A percentile compares a stretch with the other conserved stretches of the same genome.
Conservation (phyloP, 176 grass and related monocot genomes). For the Eragrostis nindensis region DNA sequence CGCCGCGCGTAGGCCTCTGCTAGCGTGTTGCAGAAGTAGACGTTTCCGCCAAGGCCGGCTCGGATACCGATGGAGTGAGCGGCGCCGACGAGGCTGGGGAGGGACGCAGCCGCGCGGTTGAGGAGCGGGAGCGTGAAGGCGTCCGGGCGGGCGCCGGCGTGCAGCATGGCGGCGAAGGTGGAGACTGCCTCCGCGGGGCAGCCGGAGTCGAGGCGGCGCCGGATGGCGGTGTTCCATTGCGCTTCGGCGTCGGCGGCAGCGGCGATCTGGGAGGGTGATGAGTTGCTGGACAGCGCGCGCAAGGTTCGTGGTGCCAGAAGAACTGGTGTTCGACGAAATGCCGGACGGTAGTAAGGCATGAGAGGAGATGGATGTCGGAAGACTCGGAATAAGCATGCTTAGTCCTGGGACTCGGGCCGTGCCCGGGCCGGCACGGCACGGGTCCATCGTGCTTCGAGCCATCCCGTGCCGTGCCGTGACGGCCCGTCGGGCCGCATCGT, state of each 20-base stretch:
- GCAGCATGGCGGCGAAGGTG: slow-evolving; percentile 42
- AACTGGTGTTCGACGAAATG: neutral
- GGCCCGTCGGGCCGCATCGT: too few species aligned
- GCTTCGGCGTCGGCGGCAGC: neutral
- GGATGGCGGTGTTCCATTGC: slow-evolving; percentile 36
- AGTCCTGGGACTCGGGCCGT: too few species aligned
- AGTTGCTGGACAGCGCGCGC: neutral
- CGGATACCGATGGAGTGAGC: slow-evolving; percentile 18
- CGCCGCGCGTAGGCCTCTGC: slow-evolving; percentile 35
- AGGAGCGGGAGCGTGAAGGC: slow-evolving; percentile 53
- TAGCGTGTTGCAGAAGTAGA: slow-evolving; percentile 50
- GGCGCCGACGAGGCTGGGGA: neutral
- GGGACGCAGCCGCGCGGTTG: slow-evolving; percentile 41
- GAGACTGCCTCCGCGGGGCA: slow-evolving; percentile 27
- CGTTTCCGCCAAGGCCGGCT: neutral
- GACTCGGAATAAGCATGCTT: too few species aligned
- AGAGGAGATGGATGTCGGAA: neutral
- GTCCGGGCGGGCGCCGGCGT: slow-evolving; percentile 31
- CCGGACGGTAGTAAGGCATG: neutral
- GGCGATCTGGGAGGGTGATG: neutral
- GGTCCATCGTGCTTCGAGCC: too few species aligned
- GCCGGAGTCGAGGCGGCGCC: slow-evolving; percentile 34
- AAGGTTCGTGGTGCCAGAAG: neutral
- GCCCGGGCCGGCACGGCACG: too few species aligned
- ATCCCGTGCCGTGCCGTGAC: too few species aligned